Evolutionary conservation across 805 yeast species (phyloP).

Genomic region (Metschnikowia similis): DNA sequence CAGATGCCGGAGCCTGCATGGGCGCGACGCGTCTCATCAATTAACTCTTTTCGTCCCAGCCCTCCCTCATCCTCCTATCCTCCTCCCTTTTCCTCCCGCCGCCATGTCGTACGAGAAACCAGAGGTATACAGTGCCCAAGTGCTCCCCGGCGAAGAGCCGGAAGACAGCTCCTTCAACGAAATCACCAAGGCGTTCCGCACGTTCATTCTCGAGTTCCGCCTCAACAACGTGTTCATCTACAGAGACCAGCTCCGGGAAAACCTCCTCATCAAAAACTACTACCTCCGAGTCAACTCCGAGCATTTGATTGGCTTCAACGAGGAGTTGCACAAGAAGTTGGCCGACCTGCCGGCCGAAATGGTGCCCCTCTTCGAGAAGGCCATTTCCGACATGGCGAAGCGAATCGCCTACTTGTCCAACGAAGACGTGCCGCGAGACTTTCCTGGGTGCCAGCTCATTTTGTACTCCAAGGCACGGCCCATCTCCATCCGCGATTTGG

Average conservation of each 20-base stretch:
- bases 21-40: slow-evolving; percentile 11
- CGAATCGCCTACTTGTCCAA: slow-evolving; percentile 53
- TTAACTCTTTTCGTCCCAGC: neutral
- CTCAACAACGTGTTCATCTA: slow-evolving; percentile 78
- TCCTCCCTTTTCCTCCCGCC: neutral
- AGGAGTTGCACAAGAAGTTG: slow-evolving; percentile 78
- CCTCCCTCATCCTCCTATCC: too few relatives aligned
- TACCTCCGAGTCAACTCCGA: slow-evolving; percentile 71
- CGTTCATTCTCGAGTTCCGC: slow-evolving; percentile 82
- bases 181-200: slow-evolving; percentile 69
- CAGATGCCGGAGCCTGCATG: neutral
- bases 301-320: slow-evolving; percentile 83
- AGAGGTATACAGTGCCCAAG: slow-evolving; percentile 71
- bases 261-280: slow-evolving; percentile 72
- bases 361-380: slow-evolving; percentile 79
- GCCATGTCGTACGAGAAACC: slow-evolving; percentile 71
- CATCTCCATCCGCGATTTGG: slow-evolving; percentile 73
- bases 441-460: slow-evolving; percentile 83
- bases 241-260: slow-evolving; percentile 87
- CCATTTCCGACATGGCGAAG: slow-evolving; percentile 82
- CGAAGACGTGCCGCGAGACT: slow-evolving; percentile 47
- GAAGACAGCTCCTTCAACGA: slow-evolving; percentile 64
- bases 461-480: slow-evolving; percentile 68
- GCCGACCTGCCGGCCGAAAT: slow-evolving; percentile 84
- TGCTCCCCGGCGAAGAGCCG: slow-evolving; percentile 77